Evolutionary conservation across 106 monocot genomes (phyloP).

Genomic region (Dendrobium nobile): DNA sequence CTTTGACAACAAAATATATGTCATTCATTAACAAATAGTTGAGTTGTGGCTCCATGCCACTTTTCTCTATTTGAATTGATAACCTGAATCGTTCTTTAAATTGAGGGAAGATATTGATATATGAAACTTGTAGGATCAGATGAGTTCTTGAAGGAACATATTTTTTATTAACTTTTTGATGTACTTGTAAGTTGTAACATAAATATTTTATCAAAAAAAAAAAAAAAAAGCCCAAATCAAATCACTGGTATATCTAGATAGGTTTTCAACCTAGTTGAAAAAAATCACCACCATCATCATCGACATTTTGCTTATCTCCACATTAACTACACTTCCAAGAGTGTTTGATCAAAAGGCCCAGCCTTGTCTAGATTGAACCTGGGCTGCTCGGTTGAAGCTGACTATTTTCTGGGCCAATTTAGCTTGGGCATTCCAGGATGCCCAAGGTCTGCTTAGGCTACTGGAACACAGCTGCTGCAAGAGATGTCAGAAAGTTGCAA

Average conservation of each 20-base stretch:
- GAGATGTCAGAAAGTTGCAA: neutral
- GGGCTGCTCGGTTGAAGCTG: neutral
- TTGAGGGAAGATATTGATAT: no score
- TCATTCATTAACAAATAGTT: no score
- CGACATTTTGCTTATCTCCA: neutral
- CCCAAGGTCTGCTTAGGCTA: neutral
- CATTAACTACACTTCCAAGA: neutral
- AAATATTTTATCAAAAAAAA: neutral
- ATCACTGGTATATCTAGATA: neutral
- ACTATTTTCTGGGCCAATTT: neutral
- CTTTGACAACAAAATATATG: no score
- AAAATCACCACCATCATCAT: neutral
- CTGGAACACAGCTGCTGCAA: neutral
- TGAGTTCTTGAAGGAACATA: neutral
- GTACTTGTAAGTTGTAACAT: neutral
- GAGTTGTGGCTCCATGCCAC: no score
- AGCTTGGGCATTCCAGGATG: neutral
- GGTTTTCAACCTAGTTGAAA: neutral
- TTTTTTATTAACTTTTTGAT: neutral
- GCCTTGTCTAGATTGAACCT: neutral
- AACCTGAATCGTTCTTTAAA: no score
- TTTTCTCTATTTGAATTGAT: no score
- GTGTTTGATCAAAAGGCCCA: neutral
- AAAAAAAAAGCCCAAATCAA: no score
- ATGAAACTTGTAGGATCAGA: neutral